Conservation (phyloP, 1,284 basidiomycete genomes). For the Salmacisia buchloeana region DNA sequence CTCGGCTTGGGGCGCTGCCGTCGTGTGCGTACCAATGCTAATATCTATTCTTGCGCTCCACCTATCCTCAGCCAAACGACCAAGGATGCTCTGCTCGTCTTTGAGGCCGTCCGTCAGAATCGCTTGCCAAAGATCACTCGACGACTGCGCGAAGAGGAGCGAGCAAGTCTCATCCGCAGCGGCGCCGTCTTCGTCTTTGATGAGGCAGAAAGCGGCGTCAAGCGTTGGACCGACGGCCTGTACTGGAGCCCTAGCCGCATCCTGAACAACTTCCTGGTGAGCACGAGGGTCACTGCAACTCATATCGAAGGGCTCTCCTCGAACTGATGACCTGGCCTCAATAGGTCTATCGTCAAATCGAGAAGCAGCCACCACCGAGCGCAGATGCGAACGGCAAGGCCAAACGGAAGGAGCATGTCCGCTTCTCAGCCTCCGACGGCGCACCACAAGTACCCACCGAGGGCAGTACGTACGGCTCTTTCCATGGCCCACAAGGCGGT, state of each 20-base stretch:
- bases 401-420: background rate
- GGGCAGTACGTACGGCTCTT: constrained; percentile 15
- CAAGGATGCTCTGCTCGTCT: constrained; percentile 86
- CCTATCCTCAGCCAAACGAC: constrained; percentile 93
- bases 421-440: constrained; percentile 1
- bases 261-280: constrained; percentile 82
- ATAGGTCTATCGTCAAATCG: constrained; percentile 40
- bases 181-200: constrained; percentile 97
- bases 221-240: constrained; percentile 95
- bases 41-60: too few species aligned
- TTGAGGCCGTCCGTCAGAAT: constrained; percentile 83
- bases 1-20: too few species aligned
- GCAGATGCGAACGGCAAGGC: background rate
- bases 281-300: constrained; percentile 40
- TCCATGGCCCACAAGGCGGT: too few species aligned
- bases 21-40: too few species aligned
- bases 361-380: constrained; percentile 31
- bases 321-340: background rate
- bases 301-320: background rate
- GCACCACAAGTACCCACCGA: background rate
- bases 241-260: constrained; percentile 86
- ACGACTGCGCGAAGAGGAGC: constrained; percentile 81
- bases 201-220: constrained; percentile 94
- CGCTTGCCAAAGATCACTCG: constrained; percentile 90
- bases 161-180: constrained; percentile 79